A percentile compares a stretch with the other conserved stretches of the same genome.
Conservation (phyloP, 495 filamentous ascomycete species). For the Sabuloglossum arenarium region DNA sequence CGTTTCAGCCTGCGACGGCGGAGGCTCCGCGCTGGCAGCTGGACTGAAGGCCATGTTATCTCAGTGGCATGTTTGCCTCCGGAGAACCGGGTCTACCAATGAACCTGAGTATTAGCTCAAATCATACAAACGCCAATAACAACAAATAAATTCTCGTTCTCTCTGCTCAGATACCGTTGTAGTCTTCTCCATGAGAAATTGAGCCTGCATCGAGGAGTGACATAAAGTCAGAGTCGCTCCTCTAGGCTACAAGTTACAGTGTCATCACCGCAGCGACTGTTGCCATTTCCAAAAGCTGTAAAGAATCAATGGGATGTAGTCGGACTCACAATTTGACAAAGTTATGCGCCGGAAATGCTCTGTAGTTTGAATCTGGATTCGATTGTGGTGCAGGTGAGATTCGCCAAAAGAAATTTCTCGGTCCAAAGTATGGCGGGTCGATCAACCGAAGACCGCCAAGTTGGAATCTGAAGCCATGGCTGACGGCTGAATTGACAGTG, state of each 20-base stretch:
- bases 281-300: neutral
- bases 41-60: neutral
- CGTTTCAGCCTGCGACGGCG: neutral
- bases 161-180: conserved; percentile 93
- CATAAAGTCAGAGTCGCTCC: conserved; percentile 50
- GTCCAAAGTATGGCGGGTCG: too few species aligned
- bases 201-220: conserved; percentile 52
- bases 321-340: neutral
- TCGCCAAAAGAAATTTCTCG: neutral
- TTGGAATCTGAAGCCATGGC: too few species aligned
- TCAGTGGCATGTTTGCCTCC: neutral
- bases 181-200: conserved; percentile 43
- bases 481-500: too few species aligned
- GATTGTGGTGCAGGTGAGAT: neutral
- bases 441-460: too few species aligned
- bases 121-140: conserved; percentile 1
- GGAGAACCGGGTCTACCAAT: neutral
- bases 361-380: neutral
- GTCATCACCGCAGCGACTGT: conserved; percentile 30
- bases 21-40: neutral
- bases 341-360: neutral
- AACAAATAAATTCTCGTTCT: conserved; percentile 7
- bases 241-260: conserved; percentile 31
- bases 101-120: neutral
- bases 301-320: neutral